Conservation (phyloP, 768 basidiomycete genomes). For the Hericium alpestre region DNA sequence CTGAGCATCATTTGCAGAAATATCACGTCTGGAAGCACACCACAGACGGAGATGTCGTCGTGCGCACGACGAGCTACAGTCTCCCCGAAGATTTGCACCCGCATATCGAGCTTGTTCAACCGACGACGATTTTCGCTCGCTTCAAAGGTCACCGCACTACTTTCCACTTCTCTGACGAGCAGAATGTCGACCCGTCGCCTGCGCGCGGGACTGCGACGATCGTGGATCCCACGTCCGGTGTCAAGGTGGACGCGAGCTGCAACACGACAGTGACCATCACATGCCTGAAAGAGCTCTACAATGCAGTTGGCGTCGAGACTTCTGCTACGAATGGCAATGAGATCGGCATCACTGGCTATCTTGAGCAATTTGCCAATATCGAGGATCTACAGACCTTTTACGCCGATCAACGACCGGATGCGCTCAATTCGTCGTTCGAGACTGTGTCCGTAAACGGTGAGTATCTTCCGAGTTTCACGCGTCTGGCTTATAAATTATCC, state of each 20-base stretch:
- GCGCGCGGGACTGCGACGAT: neutral
- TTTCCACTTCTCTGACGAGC: conserved; percentile 16
- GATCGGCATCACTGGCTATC: conserved; percentile 26
- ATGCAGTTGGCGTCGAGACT: conserved; percentile 20
- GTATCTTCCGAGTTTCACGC: neutral
- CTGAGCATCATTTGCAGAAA: conserved; percentile 24
- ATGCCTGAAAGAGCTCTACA: conserved; percentile 27
- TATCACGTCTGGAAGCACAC: conserved; percentile 47
- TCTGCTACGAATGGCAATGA: conserved; percentile 17
- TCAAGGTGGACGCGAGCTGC: conserved; percentile 22
- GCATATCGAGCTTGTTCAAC: conserved; percentile 54
- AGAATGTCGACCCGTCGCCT: neutral
- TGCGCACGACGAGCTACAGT: conserved; percentile 52
- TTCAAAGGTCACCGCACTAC: conserved; percentile 30
- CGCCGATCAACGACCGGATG: conserved; percentile 20
- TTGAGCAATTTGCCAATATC: conserved; percentile 23
- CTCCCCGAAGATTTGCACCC: conserved; percentile 41
- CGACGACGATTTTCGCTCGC: conserved; percentile 53
- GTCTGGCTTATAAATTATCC: neutral
- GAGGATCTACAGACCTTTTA: conserved; percentile 24
- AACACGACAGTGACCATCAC: conserved; percentile 24
- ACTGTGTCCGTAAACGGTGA: conserved; percentile 47
- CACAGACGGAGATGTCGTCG: conserved; percentile 37
- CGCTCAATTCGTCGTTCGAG: conserved; percentile 35
- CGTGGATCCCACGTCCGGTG: neutral